Percentiles rank a stretch among this genome's conserved stretches.
phyloP scores from a whole-genome alignment of 495 filamentous ascomycete species.

The Tuber umbilicatum region DNA sequence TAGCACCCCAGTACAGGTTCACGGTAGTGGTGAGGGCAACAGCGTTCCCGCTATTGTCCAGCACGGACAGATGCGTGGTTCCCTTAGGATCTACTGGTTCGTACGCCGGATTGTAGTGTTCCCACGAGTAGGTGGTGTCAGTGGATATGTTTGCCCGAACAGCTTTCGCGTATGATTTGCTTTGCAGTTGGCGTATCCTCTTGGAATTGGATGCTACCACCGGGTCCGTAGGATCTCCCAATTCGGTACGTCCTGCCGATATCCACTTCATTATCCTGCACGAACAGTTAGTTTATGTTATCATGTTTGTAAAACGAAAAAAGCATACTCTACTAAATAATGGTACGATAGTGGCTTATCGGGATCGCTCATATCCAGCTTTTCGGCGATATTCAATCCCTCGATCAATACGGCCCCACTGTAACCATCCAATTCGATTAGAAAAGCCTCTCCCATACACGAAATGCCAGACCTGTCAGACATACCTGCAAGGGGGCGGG shows the following conservation, averaged over 20 bases:
- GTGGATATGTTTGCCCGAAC: conserved; percentile 37
- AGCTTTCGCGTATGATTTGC: conserved; percentile 29
- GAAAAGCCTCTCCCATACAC: neutral
- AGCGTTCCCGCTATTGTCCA: conserved; percentile 37
- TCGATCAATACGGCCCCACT: conserved; percentile 39
- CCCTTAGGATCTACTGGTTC: conserved; percentile 37
- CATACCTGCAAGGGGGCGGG: conserved; percentile 35
- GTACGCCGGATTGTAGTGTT: conserved; percentile 40
- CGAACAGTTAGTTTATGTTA: conserved; percentile 2
- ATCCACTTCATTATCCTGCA: conserved; percentile 42
- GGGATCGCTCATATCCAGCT: conserved; percentile 31
- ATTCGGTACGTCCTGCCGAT: conserved; percentile 41
- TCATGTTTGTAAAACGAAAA: neutral
- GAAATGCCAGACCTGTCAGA: neutral
- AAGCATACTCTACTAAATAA: conserved; percentile 34
- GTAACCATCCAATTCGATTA: conserved; percentile 7
- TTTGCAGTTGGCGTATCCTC: conserved; percentile 33
- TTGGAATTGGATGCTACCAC: conserved; percentile 25
- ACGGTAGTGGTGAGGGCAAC: conserved; percentile 38
- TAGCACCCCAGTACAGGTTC: conserved; percentile 41
- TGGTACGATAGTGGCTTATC: conserved; percentile 29
- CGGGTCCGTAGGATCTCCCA: conserved; percentile 37
- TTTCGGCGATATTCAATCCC: conserved; percentile 40
- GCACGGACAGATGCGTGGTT: conserved; percentile 38
- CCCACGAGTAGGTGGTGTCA: conserved; percentile 33